Evolutionary conservation across 2,329 filamentous ascomycete genomes (phyloP).

Genomic region (Cladosporium velox): DNA sequence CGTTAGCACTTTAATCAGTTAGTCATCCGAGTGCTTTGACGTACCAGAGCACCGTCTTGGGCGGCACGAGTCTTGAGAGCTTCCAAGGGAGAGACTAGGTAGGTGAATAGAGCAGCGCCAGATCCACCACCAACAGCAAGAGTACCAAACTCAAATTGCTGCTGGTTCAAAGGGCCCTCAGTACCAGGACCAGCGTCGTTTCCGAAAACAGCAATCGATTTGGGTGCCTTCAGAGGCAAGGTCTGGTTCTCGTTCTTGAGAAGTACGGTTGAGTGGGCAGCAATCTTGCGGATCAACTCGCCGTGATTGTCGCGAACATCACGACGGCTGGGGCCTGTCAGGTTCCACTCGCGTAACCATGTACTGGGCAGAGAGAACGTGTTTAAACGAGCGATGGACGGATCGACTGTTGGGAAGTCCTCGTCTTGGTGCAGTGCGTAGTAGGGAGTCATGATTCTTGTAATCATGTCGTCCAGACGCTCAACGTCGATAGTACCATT

Average conservation of each 20-base stretch:
- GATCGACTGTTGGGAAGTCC: conserved; percentile 41
- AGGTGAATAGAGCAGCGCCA: conserved; percentile 42
- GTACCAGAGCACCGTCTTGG: conserved; percentile 37
- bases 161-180: conserved; percentile 55
- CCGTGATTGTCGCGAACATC: conserved; percentile 58
- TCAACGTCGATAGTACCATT: conserved; percentile 51
- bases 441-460: conserved; percentile 52
- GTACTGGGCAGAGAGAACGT: not conserved
- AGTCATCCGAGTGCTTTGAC: conserved; percentile 25
- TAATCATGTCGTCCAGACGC: conserved; percentile 62
- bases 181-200: conserved; percentile 57
- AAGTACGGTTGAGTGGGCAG: conserved; percentile 60
- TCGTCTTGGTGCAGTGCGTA: conserved; percentile 69
- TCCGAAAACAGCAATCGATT: conserved; percentile 42
- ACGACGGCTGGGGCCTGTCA: conserved; percentile 51
- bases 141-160: conserved; percentile 54
- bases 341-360: conserved; percentile 47
- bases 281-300: conserved; percentile 54
- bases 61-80: conserved; percentile 40
- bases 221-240: conserved; percentile 52
- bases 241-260: conserved; percentile 64
- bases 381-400: not conserved
- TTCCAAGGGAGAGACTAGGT: conserved; percentile 44
- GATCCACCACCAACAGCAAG: conserved; percentile 44
- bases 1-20: not conserved